A percentile compares a stretch with the other conserved stretches of the same genome.
These are phyloP conservation scores for Aspergillus leporis DNA, from an alignment of 495 filamentous ascomycete species.

Conservation along the genomic window DNA sequence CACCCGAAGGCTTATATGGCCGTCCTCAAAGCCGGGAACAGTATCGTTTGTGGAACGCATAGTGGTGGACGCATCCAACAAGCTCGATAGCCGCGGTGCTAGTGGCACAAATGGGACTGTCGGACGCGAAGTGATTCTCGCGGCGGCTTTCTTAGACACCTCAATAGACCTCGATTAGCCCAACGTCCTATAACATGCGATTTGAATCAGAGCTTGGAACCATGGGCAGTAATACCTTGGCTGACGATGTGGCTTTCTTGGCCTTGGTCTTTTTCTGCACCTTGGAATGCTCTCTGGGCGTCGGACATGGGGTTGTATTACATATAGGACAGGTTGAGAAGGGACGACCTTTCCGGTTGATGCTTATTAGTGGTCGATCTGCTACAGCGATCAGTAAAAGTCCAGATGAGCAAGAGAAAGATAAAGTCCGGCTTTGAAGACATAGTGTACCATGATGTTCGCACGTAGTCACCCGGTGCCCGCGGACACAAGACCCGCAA, in stretches of 20 bases:
- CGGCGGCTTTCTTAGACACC: no score
- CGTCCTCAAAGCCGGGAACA: no score
- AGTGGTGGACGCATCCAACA: no score
- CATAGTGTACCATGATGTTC: slow-evolving; percentile 46
- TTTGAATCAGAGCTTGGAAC: neutral
- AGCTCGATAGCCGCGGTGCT: no score
- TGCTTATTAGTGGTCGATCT: slow-evolving; percentile 87
- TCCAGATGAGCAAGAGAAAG: neutral
- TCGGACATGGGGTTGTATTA: slow-evolving; percentile 84
- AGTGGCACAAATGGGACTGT: no score
- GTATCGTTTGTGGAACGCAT: no score
- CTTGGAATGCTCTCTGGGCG: slow-evolving; percentile 84
- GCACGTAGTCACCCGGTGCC: slow-evolving; percentile 70
- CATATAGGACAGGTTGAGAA: slow-evolving; percentile 96
- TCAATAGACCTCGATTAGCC: no score
- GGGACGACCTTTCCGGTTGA: slow-evolving; percentile 96
- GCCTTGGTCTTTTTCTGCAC: slow-evolving; percentile 37
- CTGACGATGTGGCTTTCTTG: neutral
- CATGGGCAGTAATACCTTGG: neutral
- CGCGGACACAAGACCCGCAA: slow-evolving; percentile 89
- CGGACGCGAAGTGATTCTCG: no score
- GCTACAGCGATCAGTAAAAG: slow-evolving; percentile 1
- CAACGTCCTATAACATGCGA: neutral
- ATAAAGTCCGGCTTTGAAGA: slow-evolving; percentile 24
- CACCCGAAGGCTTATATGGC: no score